phyloP scores from a whole-genome alignment of 169 alveolate species.

The Cryptosporidium viatorum region DNA sequence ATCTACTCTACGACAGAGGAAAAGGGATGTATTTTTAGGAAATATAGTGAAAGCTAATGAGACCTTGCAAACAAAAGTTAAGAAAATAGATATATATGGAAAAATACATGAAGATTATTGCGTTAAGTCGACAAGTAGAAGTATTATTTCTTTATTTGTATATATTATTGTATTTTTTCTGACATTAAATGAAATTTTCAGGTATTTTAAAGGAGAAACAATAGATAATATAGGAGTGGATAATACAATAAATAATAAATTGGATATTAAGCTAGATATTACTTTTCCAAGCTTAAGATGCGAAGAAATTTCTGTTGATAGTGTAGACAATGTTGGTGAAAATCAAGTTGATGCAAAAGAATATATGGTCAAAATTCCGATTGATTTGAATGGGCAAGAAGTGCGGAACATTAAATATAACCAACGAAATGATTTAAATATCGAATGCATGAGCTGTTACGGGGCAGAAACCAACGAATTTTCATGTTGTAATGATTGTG shows the following conservation, averaged over 20 bases:
- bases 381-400: conserved; percentile 47
- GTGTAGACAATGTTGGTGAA: conserved; percentile 74
- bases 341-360: conserved; percentile 62
- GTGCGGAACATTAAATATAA: not conserved
- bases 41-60: conserved; percentile 19
- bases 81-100: conserved; percentile 68
- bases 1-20: conserved; percentile 19
- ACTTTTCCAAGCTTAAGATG: conserved; percentile 71
- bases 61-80: conserved; percentile 10
- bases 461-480: conserved; percentile 62
- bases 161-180: conserved; percentile 24
- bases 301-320: conserved; percentile 66
- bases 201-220: conserved; percentile 43
- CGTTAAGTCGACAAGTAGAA: conserved; percentile 58
- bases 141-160: conserved; percentile 40
- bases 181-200: conserved; percentile 26
- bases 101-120: conserved; percentile 73
- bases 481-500: conserved; percentile 68
- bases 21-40: conserved; percentile 12
- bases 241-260: conserved; percentile 39
- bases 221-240: conserved; percentile 65
- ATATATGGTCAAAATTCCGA: conserved; percentile 33
- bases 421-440: conserved; percentile 14
- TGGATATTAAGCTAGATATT: conserved; percentile 47
- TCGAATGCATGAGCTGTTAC: conserved; percentile 59